These are phyloP conservation scores for Calocybe gangraenosa DNA, from an alignment of 768 basidiomycete genomes.

Conservation along the genomic window DNA sequence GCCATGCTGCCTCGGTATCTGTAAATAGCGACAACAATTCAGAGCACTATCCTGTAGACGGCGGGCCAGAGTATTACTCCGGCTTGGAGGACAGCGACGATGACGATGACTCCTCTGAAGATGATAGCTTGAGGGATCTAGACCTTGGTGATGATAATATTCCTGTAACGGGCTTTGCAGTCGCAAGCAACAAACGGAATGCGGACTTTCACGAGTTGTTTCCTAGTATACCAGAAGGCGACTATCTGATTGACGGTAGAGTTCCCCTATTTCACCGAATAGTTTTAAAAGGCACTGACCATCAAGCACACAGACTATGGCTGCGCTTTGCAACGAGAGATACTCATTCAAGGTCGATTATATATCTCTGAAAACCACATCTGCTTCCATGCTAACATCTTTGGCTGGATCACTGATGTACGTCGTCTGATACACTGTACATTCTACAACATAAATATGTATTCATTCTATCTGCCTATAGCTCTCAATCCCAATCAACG, in stretches of 20 bases:
- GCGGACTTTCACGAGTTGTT: slow-evolving; percentile 96
- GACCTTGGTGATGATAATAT: slow-evolving; percentile 69
- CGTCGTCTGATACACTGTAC: slow-evolving; percentile 27
- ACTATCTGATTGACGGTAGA: slow-evolving; percentile 96
- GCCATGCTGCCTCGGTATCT: slow-evolving; percentile 17
- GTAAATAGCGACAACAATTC: slow-evolving; percentile 28
- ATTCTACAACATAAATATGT: slow-evolving; percentile 5
- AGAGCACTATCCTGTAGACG: slow-evolving; percentile 26
- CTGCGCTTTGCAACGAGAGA: slow-evolving; percentile 94
- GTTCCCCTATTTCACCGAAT: slow-evolving; percentile 10
- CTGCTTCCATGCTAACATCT: slow-evolving; percentile 99
- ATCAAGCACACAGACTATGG: slow-evolving; percentile 72
- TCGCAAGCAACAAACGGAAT: slow-evolving; percentile 92
- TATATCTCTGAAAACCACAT: slow-evolving; percentile 99
- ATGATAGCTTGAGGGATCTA: slow-evolving; percentile 33
- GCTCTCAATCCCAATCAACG: slow-evolving; percentile 86
- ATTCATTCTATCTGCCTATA: slow-evolving; percentile 22
- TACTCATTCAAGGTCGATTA: slow-evolving; percentile 90
- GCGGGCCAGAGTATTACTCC: slow-evolving; percentile 32
- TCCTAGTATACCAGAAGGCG: slow-evolving; percentile 83
- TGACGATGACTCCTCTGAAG: slow-evolving; percentile 25
- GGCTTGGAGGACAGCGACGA: slow-evolving; percentile 35
- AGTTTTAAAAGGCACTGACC: neutral
- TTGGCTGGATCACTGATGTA: slow-evolving; percentile 98
- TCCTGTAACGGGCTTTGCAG: slow-evolving; percentile 94